Evolutionary conservation across 176 grass and related monocot genomes (phyloP), one percentile per base, ranked within the genome.

Genomic region (Cymbopogon citratus): DNA sequence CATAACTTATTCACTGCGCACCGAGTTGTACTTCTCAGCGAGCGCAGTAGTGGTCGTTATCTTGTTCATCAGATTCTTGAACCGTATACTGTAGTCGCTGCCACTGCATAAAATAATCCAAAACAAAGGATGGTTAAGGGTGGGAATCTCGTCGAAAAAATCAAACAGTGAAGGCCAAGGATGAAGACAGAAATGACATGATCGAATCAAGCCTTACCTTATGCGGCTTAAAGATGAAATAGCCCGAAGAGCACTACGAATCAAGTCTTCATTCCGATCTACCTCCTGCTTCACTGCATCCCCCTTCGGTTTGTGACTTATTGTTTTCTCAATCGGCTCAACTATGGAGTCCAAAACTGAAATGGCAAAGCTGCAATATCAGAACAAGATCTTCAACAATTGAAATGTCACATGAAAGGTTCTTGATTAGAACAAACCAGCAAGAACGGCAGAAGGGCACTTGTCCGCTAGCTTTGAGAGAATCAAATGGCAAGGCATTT

Each of bases 271-370:
- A 26, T 99, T 99, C 51, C 91, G 91, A 46, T 99, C 97, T 38
- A 96, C 86, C 65, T 99, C 97, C 71, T 99, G 97, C 81, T 99
- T 99, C 79, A 99, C 97, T 21, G 97, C 97, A 90, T 99, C 97
- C 0, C 87, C 84, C 84, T 96, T 99, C 61, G 93, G 97, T 83
- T 83, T 99, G 91, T 93, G 89, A 85, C 64, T 89, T 54, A 99
- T 85, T 24, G 97, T 99, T 74, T 90, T 99, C 71, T 93, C 93
- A 56, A 99, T 92, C 38, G 97, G 97, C 63, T 96, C 93, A 66
- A 93, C 97, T 66, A 99, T 86, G 13, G 97, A 96, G 69, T 96
- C 97, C 76, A 99, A 84, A 81, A 96, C 97, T 96, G 89, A 67
- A 74, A 89, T 41, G 44, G 29, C 21, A 83, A 19, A 68, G 60